Evolutionary conservation across 1,139 yeast genomes (phyloP), one percentile per base, ranked within the genome.

Genomic region (Saccharomyces hybrid): DNA sequence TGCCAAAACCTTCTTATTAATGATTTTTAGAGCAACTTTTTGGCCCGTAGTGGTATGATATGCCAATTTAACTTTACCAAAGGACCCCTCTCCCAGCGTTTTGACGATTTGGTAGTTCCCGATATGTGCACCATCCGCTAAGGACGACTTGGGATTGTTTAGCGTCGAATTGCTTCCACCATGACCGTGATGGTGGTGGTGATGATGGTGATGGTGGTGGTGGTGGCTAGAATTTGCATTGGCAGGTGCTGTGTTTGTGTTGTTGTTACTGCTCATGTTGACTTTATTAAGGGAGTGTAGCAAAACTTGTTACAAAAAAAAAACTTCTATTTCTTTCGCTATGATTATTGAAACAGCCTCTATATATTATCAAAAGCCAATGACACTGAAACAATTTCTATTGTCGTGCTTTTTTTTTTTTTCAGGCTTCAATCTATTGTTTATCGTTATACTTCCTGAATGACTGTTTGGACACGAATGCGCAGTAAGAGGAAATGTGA

Each of bases 51-150:
- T 85, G 64, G 88, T 76, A 70, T 91, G 97, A 69, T 89, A 90
- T 1, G 98, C 98, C 66, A 91, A 77, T 69, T 91, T 91, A 62
- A 91, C 98, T 69, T 91, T 91, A 63, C 98, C 98, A 68, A 91
- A 91, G 0, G 97, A 90, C 20, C 98, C 98, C 70, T 91, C 98
- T 27, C 98, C 98, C 31, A 91, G 76, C 2, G 97, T 90, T 70
- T 91, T 89, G 65, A 93, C 87, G 56, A 95, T 86, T 70, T 91
- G 98, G 73, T 95, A 95, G 64, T 95, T 84, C 16, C 98, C 99
- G 57, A 91, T 88, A 54, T 90, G 63, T 65, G 79, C 68, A 64
- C 81, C 75, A 49, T 65, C 70, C 6, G 67, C 60, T 38, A 66
- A 58, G 14, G 61, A 54, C 13, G 67, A 56, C 14, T 57, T 52